Conservation (phyloP, 2,329 filamentous ascomycete species). For the Sphaerulina musiva region DNA sequence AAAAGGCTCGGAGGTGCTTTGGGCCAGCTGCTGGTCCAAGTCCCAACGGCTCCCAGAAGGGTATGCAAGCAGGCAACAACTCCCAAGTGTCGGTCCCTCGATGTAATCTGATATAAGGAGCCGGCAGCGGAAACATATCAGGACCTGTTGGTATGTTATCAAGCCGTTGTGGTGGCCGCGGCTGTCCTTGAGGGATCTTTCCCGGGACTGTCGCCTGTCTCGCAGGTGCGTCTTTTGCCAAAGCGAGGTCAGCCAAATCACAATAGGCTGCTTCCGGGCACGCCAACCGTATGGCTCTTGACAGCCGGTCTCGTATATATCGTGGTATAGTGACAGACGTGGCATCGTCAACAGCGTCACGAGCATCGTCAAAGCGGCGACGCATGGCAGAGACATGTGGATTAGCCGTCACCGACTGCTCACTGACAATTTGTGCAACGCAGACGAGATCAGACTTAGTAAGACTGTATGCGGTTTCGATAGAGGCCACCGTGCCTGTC, state of each 20-base stretch:
- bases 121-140: conserved; percentile 54
- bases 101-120: conserved; percentile 66
- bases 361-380: not conserved
- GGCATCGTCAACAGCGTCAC: not conserved
- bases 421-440: conserved; percentile 32
- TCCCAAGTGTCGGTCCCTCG: conserved; percentile 64
- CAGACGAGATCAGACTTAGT: conserved; percentile 28
- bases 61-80: conserved; percentile 64
- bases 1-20: conserved; percentile 66
- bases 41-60: conserved; percentile 77
- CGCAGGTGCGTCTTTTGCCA: conserved; percentile 23
- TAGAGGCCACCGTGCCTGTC: conserved; percentile 4
- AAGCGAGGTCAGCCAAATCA: conserved; percentile 27
- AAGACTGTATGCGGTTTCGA: conserved; percentile 21
- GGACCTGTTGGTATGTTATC: conserved; percentile 28
- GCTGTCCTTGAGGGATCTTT: conserved; percentile 25
- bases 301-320: conserved; percentile 1
- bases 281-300: conserved; percentile 6
- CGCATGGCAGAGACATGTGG: not conserved
- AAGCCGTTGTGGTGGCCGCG: conserved; percentile 27
- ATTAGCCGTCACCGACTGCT: conserved; percentile 23
- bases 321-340: not conserved
- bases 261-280: conserved; percentile 16
- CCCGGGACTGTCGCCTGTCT: conserved; percentile 13
- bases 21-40: conserved; percentile 62